phyloP scores from a whole-genome alignment of 2,329 filamentous ascomycete genomes.

The Calonectria henricotiae region DNA sequence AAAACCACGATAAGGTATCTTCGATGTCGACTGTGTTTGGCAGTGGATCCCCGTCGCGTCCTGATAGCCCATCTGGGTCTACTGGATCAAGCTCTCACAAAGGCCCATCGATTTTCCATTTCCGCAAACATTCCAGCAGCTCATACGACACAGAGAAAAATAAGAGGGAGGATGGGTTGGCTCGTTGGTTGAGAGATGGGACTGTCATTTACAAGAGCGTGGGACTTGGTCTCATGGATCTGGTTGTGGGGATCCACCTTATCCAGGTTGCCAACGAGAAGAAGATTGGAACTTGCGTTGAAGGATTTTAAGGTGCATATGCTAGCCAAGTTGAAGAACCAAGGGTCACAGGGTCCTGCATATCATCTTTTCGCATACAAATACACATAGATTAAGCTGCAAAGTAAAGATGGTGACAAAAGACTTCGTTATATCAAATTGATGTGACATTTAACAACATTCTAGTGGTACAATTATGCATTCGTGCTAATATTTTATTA shows the following conservation, averaged over 20 bases:
- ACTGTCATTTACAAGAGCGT: conserved; percentile 81
- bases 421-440: not conserved
- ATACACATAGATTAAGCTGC: not conserved
- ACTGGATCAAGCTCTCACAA: conserved; percentile 54
- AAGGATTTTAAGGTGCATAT: conserved; percentile 63
- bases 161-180: conserved; percentile 67
- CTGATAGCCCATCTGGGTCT: conserved; percentile 55
- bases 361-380: too few relatives aligned
- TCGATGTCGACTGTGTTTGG: conserved; percentile 63
- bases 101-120: conserved; percentile 55
- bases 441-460: conserved; percentile 38
- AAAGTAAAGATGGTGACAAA: not conserved
- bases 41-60: conserved; percentile 42
- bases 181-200: conserved; percentile 72
- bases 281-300: conserved; percentile 69
- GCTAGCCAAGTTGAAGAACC: not conserved
- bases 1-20: conserved; percentile 55
- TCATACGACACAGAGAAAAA: conserved; percentile 59
- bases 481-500: conserved; percentile 19
- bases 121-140: conserved; percentile 52
- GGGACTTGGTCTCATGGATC: conserved; percentile 77
- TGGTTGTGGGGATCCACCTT: conserved; percentile 74
- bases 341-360: too few relatives aligned
- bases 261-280: conserved; percentile 71
- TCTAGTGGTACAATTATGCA: conserved; percentile 51